Evolutionary conservation across 768 basidiomycete species (phyloP), one percentile per base, ranked within the genome.

Genomic region (Pleurotus cornucopiae): DNA sequence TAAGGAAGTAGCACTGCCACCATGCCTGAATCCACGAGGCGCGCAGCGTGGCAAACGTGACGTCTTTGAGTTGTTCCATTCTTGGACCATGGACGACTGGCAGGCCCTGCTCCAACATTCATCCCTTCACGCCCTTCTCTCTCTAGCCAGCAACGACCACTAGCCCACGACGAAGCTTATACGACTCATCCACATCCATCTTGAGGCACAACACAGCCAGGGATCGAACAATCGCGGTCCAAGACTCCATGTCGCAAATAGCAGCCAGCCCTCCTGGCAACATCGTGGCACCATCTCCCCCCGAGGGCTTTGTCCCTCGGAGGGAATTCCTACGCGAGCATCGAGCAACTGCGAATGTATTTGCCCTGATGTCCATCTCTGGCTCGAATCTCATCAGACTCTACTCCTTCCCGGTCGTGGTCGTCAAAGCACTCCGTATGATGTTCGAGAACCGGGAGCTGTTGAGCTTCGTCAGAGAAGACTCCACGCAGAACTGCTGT

Each of bases 301-400:
- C 81, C 49, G 67, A 76, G 60, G 73, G 76, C 53, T 86, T 90
- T 60, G 76, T 76, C 37, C 89, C 89, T 18, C 72, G 89, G 63
- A 85, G 81, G 64, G 89, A 91, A 70, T 91, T 91, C 67, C 71
- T 86, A 57, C 81, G 78, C 37, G 81, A 87, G 63, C 77, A 77
- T 52, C 75, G 73, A 54, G 63, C 66, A 6, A 74, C 78, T 13
- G 67, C 72, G 40, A 88, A 82, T 62, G 71, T 82, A 16, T 91
- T 91, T 67, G 78, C 85, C 26, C 77, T 91, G 56, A 75, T 91
- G 46, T 80, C 89, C n/a, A 72, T 91, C 58, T 80, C 87, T 11
- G 77, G 83, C 58, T 70, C 84, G 20, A 83, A 80, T 61, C 76
- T 78, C 62, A 76, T 91, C 61, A 75, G 88, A 56, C 79, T 90